phyloP scores from a whole-genome alignment of 2,329 filamentous ascomycete species.

The Fusarium gaditjirri region DNA sequence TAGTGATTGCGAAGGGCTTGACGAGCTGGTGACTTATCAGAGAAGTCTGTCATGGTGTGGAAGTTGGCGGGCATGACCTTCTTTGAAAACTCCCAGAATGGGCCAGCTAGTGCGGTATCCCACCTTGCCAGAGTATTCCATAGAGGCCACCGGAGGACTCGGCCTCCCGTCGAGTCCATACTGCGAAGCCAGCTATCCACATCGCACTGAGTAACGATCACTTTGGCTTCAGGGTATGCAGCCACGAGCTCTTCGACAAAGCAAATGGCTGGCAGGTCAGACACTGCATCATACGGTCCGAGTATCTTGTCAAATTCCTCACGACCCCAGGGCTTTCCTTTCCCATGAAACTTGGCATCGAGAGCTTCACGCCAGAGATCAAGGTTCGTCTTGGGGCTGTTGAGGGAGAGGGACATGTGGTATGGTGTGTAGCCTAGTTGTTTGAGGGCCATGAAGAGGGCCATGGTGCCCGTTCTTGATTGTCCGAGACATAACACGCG shows the following conservation, averaged over 20 bases:
- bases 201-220: conserved; percentile 23
- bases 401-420: conserved; percentile 15
- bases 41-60: conserved; percentile 20
- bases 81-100: conserved; percentile 31
- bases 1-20: conserved; percentile 18
- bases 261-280: conserved; percentile 25
- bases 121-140: conserved; percentile 26
- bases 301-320: conserved; percentile 33
- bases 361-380: conserved; percentile 34
- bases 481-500: conserved; percentile 30
- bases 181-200: conserved; percentile 22
- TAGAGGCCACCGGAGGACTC: conserved; percentile 25
- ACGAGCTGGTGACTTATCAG: conserved; percentile 7
- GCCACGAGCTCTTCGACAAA: conserved; percentile 33
- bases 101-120: conserved; percentile 5
- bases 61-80: conserved; percentile 18
- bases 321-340: conserved; percentile 25
- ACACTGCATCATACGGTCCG: conserved; percentile 17
- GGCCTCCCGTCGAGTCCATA: conserved; percentile 27
- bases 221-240: conserved; percentile 30
- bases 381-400: conserved; percentile 15
- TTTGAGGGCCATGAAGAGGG: conserved; percentile 15
- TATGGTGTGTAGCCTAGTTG: conserved; percentile 29
- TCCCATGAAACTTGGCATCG: conserved; percentile 29
- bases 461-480: conserved; percentile 17